Percentiles rank a stretch among this genome's conserved stretches.
Conservation (phyloP, 208 protist genomes). For the Trypanosomatidae sp. region DNA sequence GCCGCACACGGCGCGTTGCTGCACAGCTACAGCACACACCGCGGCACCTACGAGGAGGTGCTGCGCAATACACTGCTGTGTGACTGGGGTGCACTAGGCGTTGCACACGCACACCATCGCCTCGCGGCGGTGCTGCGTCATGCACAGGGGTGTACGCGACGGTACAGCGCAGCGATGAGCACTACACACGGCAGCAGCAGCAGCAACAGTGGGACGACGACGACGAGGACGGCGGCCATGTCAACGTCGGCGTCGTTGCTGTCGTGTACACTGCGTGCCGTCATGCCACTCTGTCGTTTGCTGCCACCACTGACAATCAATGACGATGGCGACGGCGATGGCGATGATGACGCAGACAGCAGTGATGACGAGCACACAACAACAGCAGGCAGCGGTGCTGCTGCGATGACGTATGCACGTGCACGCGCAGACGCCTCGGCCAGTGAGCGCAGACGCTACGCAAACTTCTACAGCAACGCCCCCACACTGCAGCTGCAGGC, state of each 20-base stretch:
- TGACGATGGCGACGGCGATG: background rate
- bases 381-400: background rate
- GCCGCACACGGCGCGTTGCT: conserved; percentile 40
- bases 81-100: conserved; percentile 41
- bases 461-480: conserved; percentile 48
- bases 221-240: too few relatives aligned
- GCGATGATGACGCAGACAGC: conserved; percentile 1
- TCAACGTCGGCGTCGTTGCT: too few relatives aligned
- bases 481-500: conserved; percentile 73
- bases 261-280: conserved; percentile 11
- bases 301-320: too few relatives aligned
- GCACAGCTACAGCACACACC: conserved; percentile 24
- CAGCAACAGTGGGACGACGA: too few relatives aligned
- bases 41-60: conserved; percentile 39
- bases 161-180: background rate
- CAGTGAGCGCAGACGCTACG: conserved; percentile 9
- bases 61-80: conserved; percentile 45
- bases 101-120: conserved; percentile 65
- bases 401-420: background rate
- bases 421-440: background rate
- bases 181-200: background rate
- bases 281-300: too few relatives aligned
- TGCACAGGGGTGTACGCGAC: background rate
- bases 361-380: background rate
- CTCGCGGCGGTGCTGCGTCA: conserved; percentile 36